A percentile compares a stretch with the other conserved stretches of the same genome.
Evolutionary conservation across 352 stramenopile species (phyloP).

Genomic region (Phytophthora tentaculata): DNA sequence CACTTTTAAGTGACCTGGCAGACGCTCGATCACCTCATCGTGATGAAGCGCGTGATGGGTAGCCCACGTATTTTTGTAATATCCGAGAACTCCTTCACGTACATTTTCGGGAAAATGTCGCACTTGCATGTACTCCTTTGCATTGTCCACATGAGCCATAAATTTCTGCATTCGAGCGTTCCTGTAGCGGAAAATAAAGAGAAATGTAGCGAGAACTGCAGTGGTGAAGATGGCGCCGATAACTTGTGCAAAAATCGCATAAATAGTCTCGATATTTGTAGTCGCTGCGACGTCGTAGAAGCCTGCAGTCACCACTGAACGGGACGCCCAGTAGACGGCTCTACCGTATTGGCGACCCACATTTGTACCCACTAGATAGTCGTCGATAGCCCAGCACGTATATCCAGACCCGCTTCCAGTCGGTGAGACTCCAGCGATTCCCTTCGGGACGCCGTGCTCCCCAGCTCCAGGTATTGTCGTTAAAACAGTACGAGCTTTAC

Average conservation of each 20-base stretch:
- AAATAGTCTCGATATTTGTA: constrained; percentile 61
- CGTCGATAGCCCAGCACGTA: constrained; percentile 77
- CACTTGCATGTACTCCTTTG: constrained; percentile 80
- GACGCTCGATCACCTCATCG: constrained; percentile 48
- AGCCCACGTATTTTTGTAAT: constrained; percentile 68
- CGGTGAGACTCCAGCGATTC: constrained; percentile 26
- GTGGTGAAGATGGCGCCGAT: constrained; percentile 71
- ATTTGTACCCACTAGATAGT: constrained; percentile 57
- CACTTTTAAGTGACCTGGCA: constrained; percentile 67
- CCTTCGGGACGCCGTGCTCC: constrained; percentile 15
- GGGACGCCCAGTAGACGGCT: constrained; percentile 64
- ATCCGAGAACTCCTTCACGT: constrained; percentile 58
- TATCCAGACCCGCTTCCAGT: constrained; percentile 28
- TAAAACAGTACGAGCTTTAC: constrained; percentile 29
- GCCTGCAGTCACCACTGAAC: constrained; percentile 59
- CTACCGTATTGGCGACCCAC: constrained; percentile 58
- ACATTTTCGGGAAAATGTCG: constrained; percentile 67
- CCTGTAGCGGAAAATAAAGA: constrained; percentile 75
- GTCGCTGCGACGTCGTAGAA: constrained; percentile 68
- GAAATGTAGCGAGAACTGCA: constrained; percentile 67
- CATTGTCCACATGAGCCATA: constrained; percentile 70
- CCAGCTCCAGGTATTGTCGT: constrained; percentile 18
- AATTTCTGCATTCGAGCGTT: constrained; percentile 67
- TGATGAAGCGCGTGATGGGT: constrained; percentile 57
- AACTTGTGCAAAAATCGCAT: constrained; percentile 66